Evolutionary conservation across 2,329 filamentous ascomycete genomes (phyloP).

Genomic region (Mariannaea elegans): DNA sequence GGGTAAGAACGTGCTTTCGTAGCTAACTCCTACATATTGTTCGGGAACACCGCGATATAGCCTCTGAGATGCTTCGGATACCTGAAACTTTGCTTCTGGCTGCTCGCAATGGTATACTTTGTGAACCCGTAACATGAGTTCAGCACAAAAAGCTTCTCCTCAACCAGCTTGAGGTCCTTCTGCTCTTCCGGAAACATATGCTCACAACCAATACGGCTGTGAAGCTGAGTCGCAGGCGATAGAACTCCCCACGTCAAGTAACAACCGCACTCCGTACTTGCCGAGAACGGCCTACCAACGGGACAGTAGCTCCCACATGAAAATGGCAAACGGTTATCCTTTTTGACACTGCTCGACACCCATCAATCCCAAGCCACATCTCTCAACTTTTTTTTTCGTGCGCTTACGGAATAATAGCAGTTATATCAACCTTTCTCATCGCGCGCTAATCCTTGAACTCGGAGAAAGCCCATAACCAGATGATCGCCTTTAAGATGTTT

Average conservation of each 20-base stretch:
- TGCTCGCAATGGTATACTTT: not conserved
- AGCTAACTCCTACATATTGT: not conserved
- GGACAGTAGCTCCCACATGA: not conserved
- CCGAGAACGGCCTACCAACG: not conserved
- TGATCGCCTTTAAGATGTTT: no score
- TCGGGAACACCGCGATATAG: constrained; percentile 1
- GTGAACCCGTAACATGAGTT: not conserved
- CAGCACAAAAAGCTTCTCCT: not conserved
- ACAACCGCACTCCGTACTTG: constrained; percentile 8
- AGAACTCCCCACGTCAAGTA: constrained; percentile 1
- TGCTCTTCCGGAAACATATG: constrained; percentile 23
- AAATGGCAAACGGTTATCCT: not conserved
- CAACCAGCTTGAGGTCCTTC: not conserved
- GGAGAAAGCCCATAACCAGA: no score
- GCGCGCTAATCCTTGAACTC: no score
- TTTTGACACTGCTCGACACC: no score
- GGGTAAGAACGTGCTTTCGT: not conserved
- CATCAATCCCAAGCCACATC: no score
- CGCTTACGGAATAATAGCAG: no score
- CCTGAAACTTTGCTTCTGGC: not conserved
- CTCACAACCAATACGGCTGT: constrained; percentile 13
- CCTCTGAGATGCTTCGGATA: not conserved
- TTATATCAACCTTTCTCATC: no score
- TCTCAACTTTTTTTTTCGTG: no score
- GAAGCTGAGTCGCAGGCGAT: constrained; percentile 4